These are phyloP conservation scores for Diospyros lotus DNA, from an alignment of 148 eudicot species.

Conservation along the genomic window DNA sequence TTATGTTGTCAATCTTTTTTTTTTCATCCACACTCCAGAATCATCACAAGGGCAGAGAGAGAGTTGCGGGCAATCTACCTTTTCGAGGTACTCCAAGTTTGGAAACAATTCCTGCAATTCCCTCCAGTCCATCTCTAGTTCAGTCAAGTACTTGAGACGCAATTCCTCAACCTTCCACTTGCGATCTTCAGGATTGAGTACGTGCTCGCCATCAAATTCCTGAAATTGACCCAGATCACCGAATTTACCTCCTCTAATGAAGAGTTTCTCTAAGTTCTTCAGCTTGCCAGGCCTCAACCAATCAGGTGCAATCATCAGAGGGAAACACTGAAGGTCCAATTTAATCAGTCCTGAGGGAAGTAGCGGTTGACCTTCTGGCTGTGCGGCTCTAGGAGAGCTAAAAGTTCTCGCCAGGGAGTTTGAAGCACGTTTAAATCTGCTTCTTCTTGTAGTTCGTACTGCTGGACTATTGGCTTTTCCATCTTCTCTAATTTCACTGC, in stretches of 20 bases:
- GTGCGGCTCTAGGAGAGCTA: no score
- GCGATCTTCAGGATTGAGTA: neutral
- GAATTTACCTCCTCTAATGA: conserved; percentile 32
- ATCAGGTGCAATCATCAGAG: conserved; percentile 2
- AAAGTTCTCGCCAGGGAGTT: no score
- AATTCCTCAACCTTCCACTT: conserved; percentile 21
- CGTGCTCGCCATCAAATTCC: neutral
- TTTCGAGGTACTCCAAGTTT: conserved; percentile 20
- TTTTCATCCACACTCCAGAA: conserved; percentile 26
- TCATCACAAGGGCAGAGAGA: conserved; percentile 21
- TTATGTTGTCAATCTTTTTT: no score
- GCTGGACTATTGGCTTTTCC: no score
- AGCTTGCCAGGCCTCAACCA: conserved; percentile 14
- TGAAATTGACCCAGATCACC: conserved; percentile 8
- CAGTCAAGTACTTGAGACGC: conserved; percentile 6
- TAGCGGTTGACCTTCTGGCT: neutral
- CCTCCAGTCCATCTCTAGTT: neutral
- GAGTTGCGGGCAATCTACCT: conserved; percentile 16
- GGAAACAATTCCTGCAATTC: neutral
- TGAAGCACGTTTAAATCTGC: no score
- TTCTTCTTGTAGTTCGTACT: no score
- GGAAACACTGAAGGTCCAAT: conserved; percentile 29
- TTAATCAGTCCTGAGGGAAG: conserved; percentile 21
- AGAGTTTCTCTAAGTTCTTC: conserved; percentile 24
- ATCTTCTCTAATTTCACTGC: no score